Conservation (phyloP, 352 stramenopile species). For the Plasmopara muralis region DNA sequence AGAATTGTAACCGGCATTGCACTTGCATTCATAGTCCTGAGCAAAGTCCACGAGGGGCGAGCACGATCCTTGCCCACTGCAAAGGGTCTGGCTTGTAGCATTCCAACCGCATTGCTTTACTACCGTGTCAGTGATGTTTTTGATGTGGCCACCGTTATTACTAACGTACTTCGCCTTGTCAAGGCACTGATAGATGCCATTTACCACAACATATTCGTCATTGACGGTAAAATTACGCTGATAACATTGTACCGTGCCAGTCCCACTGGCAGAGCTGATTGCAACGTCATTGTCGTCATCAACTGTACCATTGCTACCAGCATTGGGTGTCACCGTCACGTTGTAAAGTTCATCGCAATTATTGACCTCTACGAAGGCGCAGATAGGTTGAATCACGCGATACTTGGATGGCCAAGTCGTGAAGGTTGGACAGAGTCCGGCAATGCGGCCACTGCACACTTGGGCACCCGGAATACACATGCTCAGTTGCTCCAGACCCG, state of each 20-base stretch:
- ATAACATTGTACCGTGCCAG: slow-evolving; percentile 62
- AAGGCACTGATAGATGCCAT: slow-evolving; percentile 74
- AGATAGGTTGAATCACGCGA: slow-evolving; percentile 61
- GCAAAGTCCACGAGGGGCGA: slow-evolving; percentile 45
- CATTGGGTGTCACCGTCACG: slow-evolving; percentile 26
- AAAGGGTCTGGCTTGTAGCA: slow-evolving; percentile 38
- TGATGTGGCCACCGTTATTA: slow-evolving; percentile 50
- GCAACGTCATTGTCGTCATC: slow-evolving; percentile 14
- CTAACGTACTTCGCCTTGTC: slow-evolving; percentile 57
- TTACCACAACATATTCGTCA: slow-evolving; percentile 36
- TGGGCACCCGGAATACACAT: slow-evolving; percentile 54
- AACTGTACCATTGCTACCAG: slow-evolving; percentile 22
- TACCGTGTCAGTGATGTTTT: slow-evolving; percentile 53
- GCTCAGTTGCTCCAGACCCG: slow-evolving; percentile 48
- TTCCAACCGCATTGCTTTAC: slow-evolving; percentile 49
- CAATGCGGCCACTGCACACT: slow-evolving; percentile 57
- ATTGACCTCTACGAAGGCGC: slow-evolving; percentile 48
- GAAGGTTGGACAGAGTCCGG: slow-evolving; percentile 65
- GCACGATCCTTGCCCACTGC: slow-evolving; percentile 67
- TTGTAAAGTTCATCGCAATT: slow-evolving; percentile 60
- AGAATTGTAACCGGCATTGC: slow-evolving; percentile 60
- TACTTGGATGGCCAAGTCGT: slow-evolving; percentile 65
- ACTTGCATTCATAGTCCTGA: slow-evolving; percentile 69
- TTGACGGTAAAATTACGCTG: slow-evolving; percentile 53
- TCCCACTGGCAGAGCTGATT: slow-evolving; percentile 16